These are phyloP conservation scores for Metschnikowia colocasiae DNA, from an alignment of 805 yeast genomes.

Conservation along the genomic window DNA sequence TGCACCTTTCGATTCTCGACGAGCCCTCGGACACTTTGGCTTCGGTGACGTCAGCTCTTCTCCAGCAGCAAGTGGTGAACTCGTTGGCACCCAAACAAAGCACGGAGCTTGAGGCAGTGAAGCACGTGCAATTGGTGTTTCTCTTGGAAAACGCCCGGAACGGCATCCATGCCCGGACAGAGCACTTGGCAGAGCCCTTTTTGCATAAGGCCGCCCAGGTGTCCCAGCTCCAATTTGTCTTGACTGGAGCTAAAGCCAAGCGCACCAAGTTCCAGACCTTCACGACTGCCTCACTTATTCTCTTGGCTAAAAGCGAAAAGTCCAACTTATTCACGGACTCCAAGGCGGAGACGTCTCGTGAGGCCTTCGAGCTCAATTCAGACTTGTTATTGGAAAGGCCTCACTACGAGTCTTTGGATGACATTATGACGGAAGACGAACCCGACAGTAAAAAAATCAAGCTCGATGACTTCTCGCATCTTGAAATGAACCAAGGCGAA, in stretches of 20 bases:
- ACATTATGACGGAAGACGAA: constrained; percentile 32
- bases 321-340: constrained; percentile 22
- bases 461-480: constrained; percentile 32
- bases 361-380: constrained; percentile 60
- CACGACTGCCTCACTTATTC: constrained; percentile 68
- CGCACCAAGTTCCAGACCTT: constrained; percentile 77
- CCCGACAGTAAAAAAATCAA: constrained; percentile 39
- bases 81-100: constrained; percentile 28
- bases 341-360: constrained; percentile 39
- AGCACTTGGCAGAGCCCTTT: constrained; percentile 54
- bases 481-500: constrained; percentile 25
- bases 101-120: constrained; percentile 26
- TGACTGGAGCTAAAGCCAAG: constrained; percentile 87
- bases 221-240: constrained; percentile 56
- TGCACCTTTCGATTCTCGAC: constrained; percentile 59
- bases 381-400: constrained; percentile 78
- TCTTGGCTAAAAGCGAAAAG: constrained; percentile 58
- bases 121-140: constrained; percentile 44
- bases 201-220: constrained; percentile 54
- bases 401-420: constrained; percentile 53
- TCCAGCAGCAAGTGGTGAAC: constrained; percentile 32
- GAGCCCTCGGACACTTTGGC: constrained; percentile 56
- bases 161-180: constrained; percentile 60
- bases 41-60: constrained; percentile 38
- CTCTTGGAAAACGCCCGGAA: constrained; percentile 67